Evolutionary conservation across 176 grass and related monocot species (phyloP), one percentile per base, ranked within the genome.

Genomic region (Chloris gayana): DNA sequence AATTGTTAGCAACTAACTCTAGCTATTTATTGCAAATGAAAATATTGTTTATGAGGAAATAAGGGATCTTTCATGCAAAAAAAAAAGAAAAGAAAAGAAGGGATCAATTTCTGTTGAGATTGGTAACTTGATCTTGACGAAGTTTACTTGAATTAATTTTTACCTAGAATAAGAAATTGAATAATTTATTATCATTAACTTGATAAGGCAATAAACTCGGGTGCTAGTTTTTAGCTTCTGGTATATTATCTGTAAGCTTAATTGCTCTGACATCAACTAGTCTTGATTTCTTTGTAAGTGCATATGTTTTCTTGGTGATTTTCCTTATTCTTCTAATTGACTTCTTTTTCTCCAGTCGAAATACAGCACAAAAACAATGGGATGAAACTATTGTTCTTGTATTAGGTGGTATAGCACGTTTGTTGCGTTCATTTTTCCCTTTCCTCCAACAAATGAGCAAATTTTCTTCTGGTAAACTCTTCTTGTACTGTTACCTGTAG

Each of bases 331-430:
- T 38, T 85, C 51, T 73, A 42, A 79, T 86, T 76, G 8, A 49
- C 22, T 46, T 68, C 83, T 72, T 39, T 45, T 64, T 89, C 73
- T 84, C 67, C 86, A 98, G 92, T 83, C 92, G 92, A 68, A 98
- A 98, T 87, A 95, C 90, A 45, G 92, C 95, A 67, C 95, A 95
- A 80, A 98, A 98, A 80, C 95, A 98, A 78, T 98, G 95, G 95
- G 95, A 98, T 73, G 95, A 98, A 85, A 98, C 95, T 69, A 95
- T 98, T 64, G 95, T 98, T 74, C 80, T 98, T 82, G 87, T 98
- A 37, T 82, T 98, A 81, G 92, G 92, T 88, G 92, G 92, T 69
- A 93, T 98, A 75, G 77, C 95, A 58, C 81, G 92, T 37, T 84
- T 98, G 60, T 75, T 98, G 35, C 90, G 92, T 46, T 98, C 95